Evolutionary conservation across 257 asterid genomes (phyloP).

Genomic region (Solanum ossicruentum): DNA sequence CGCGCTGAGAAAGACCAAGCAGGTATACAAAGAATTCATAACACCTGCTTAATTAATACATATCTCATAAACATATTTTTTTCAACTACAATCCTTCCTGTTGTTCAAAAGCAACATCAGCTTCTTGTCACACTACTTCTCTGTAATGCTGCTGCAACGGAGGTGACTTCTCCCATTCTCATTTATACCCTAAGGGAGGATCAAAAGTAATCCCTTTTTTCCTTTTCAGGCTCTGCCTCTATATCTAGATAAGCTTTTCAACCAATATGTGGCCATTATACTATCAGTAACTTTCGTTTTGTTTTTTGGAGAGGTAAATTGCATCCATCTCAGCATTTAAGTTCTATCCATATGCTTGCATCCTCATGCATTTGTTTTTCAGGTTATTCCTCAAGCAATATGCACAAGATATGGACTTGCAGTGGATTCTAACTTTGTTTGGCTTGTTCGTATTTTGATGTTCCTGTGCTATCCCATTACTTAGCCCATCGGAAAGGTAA

Average conservation of each 20-base stretch:
- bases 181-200: not conserved
- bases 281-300: constrained; percentile 93
- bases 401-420: no score
- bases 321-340: not conserved
- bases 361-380: no score
- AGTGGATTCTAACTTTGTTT: no score
- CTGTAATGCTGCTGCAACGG: constrained; percentile 90
- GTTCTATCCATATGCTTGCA: no score
- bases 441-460: no score
- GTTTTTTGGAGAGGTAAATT: constrained; percentile 76
- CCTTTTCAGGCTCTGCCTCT: constrained; percentile 88
- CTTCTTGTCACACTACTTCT: constrained; percentile 90
- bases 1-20: constrained; percentile 75
- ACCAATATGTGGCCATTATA: constrained; percentile 83
- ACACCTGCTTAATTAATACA: no score
- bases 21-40: constrained; percentile 15
- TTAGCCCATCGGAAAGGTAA: no score
- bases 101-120: constrained; percentile 94
- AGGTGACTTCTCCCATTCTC: constrained; percentile 28
- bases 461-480: no score
- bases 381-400: no score
- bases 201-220: not conserved
- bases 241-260: constrained; percentile 84
- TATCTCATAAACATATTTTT: not conserved
- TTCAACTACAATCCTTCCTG: constrained; percentile 78